Evolutionary conservation across 768 basidiomycete species (phyloP).

Genomic region (Lyophyllum decastes): DNA sequence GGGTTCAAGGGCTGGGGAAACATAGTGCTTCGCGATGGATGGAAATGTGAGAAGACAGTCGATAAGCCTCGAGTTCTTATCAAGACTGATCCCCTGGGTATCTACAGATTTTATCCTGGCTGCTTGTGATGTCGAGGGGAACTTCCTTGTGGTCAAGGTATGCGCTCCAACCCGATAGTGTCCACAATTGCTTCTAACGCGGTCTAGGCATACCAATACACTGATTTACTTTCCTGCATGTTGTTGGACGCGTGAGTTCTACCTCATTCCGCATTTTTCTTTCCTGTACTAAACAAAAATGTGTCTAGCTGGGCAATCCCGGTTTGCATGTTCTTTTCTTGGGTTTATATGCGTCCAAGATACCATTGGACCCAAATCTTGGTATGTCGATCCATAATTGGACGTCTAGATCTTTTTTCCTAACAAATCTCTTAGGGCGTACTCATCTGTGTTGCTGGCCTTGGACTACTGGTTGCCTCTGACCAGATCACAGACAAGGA

Average conservation of each 20-base stretch:
- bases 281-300: not conserved
- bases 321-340: slow-evolving; percentile 80
- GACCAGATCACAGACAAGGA: slow-evolving; percentile 80
- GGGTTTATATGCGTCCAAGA: slow-evolving; percentile 76
- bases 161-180: not conserved
- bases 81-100: not conserved
- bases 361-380: slow-evolving; percentile 86
- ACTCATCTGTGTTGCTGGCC: slow-evolving; percentile 69
- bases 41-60: slow-evolving; percentile 67
- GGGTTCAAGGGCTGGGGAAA: slow-evolving; percentile 85
- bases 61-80: not conserved
- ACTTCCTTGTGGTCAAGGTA: slow-evolving; percentile 83
- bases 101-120: slow-evolving; percentile 72
- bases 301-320: slow-evolving; percentile 80
- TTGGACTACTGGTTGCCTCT: slow-evolving; percentile 78
- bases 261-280: not conserved
- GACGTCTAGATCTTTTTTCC: not conserved
- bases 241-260: slow-evolving; percentile 77
- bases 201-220: slow-evolving; percentile 76
- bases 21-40: slow-evolving; percentile 73
- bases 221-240: slow-evolving; percentile 87
- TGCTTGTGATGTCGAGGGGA: slow-evolving; percentile 83
- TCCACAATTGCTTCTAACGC: not conserved
- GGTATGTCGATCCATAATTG: slow-evolving; percentile 35
- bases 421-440: slow-evolving; percentile 51